phyloP scores from a whole-genome alignment of 139 green algal species.

The Nannochloris sp. region DNA sequence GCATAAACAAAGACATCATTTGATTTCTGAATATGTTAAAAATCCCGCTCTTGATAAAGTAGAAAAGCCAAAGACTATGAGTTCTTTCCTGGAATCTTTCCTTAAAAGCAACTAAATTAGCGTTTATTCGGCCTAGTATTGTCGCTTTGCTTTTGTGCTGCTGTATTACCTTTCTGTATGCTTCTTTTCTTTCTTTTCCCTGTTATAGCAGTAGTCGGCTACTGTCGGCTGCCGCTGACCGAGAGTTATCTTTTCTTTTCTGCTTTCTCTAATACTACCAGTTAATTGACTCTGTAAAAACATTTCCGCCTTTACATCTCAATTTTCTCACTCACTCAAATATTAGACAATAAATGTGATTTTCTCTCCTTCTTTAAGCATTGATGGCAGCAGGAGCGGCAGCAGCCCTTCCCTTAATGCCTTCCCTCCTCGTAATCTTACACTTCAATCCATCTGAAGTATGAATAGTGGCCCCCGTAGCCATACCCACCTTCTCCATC shows the following conservation, averaged over 20 bases:
- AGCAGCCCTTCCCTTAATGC: not conserved
- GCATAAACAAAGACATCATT: constrained; percentile 82
- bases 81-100: constrained; percentile 36
- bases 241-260: too few species aligned
- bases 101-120: constrained; percentile 33
- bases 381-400: not conserved
- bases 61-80: not conserved
- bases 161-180: too few species aligned
- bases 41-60: constrained; percentile 18
- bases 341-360: too few species aligned
- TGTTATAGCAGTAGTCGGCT: too few species aligned
- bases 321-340: too few species aligned
- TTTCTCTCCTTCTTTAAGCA: not conserved
- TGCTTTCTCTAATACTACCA: too few species aligned
- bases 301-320: too few species aligned
- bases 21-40: constrained; percentile 38
- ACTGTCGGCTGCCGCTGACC: too few species aligned
- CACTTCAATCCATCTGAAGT: constrained; percentile 81
- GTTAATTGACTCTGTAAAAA: too few species aligned
- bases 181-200: too few species aligned
- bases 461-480: constrained; percentile 96
- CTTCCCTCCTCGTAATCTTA: constrained; percentile 19
- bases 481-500: constrained; percentile 61
- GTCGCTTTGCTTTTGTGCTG: too few species aligned
- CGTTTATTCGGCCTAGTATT: too few species aligned